phyloP scores from a whole-genome alignment of 2,329 filamentous ascomycete genomes.

The Scopulariopsis brevicaulis region DNA sequence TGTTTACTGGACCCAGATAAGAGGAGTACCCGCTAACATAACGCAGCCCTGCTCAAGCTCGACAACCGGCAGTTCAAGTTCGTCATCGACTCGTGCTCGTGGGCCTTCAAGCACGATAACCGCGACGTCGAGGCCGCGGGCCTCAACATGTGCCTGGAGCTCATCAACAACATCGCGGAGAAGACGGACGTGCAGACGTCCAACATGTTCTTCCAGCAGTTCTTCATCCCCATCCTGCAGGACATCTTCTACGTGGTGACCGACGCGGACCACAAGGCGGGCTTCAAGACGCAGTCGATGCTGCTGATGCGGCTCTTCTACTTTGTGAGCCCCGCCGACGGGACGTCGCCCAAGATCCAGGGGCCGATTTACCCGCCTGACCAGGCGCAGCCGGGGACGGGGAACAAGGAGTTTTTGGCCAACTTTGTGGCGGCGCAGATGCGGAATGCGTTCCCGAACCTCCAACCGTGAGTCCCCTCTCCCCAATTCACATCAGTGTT shows the following conservation, averaged over 20 bases:
- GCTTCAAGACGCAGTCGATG: constrained; percentile 96
- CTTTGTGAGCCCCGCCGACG: constrained; percentile 68
- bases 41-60: constrained; percentile 68
- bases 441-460: constrained; percentile 84
- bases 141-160: constrained; percentile 93
- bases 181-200: constrained; percentile 77
- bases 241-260: constrained; percentile 98
- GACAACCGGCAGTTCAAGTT: constrained; percentile 98
- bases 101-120: constrained; percentile 99
- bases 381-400: constrained; percentile 71
- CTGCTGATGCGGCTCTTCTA: constrained; percentile 92
- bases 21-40: not conserved
- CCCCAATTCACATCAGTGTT: not conserved
- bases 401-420: constrained; percentile 82
- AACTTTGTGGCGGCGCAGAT: constrained; percentile 79
- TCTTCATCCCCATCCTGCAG: constrained; percentile 90
- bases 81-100: constrained; percentile 98
- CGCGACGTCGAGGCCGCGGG: constrained; percentile 93
- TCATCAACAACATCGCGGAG: constrained; percentile 96
- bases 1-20: constrained; percentile 7
- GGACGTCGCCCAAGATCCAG: constrained; percentile 69
- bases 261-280: constrained; percentile 95
- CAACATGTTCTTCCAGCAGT: constrained; percentile 95
- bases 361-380: constrained; percentile 82
- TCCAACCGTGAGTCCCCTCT: constrained; percentile 60